A percentile compares a stretch with the other conserved stretches of the same genome.
These are phyloP conservation scores for Globisporangium uncinulatum DNA, from an alignment of 352 stramenopile genomes.

Conservation along the genomic window DNA sequence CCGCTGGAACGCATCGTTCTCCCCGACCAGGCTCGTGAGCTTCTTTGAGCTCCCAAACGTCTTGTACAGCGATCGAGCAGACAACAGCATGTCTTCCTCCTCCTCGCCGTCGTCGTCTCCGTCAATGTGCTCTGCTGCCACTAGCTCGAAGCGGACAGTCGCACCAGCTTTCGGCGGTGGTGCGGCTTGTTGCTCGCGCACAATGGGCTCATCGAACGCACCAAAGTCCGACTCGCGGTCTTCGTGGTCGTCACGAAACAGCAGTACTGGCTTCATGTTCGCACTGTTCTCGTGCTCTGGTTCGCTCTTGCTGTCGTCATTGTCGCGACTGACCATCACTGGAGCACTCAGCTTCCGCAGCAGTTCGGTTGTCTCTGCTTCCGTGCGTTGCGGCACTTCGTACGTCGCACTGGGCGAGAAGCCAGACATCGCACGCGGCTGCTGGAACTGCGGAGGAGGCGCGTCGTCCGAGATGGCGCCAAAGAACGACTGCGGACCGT, in stretches of 20 bases:
- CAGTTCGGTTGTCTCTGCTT: slow-evolving; percentile 10
- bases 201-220: slow-evolving; percentile 21
- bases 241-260: slow-evolving; percentile 1
- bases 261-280: neutral
- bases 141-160: neutral
- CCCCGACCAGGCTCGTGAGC: slow-evolving; percentile 35
- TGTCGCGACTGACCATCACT: neutral
- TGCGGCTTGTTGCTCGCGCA: slow-evolving; percentile 7
- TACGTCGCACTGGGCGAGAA: slow-evolving; percentile 13
- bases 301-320: slow-evolving; percentile 6
- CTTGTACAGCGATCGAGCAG: slow-evolving; percentile 33
- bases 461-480: slow-evolving; percentile 10
- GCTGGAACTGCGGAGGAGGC: slow-evolving; percentile 4
- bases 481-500: slow-evolving; percentile 9
- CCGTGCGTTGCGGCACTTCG: slow-evolving; percentile 10
- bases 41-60: slow-evolving; percentile 43
- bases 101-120: slow-evolving; percentile 8
- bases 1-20: slow-evolving; percentile 43
- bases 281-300: slow-evolving; percentile 14
- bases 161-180: neutral
- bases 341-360: slow-evolving; percentile 13
- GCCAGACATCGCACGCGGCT: slow-evolving; percentile 5
- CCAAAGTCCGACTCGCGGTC: slow-evolving; percentile 11
- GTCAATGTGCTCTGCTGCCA: neutral
- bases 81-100: slow-evolving; percentile 26